Percentiles rank a stretch among this genome's conserved stretches.
Evolutionary conservation across 441 rosid genomes (phyloP).

Genomic region (Gossypium trilobum): DNA sequence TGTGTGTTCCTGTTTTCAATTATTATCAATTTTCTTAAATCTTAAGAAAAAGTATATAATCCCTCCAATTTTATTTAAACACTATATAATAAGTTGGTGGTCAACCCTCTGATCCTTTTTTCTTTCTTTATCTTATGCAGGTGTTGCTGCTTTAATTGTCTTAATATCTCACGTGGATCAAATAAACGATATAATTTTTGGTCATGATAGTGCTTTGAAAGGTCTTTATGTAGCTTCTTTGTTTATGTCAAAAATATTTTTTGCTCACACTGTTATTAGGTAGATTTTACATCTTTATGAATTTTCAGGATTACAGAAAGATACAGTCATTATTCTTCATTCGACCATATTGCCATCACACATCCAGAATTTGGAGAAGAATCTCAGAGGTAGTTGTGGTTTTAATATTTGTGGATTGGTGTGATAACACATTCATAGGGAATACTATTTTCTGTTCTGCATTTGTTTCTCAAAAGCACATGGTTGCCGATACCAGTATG

Average conservation of each 20-base stretch:
- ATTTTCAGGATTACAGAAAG: slow-evolving; percentile 51
- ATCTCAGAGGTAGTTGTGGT: slow-evolving; percentile 40
- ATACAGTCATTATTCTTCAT: slow-evolving; percentile 47
- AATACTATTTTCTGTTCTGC: not conserved
- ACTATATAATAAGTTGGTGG: not conserved
- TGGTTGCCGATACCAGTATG: not conserved
- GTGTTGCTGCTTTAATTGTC: slow-evolving; percentile 57
- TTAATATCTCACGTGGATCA: slow-evolving; percentile 57
- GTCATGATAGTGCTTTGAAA: slow-evolving; percentile 50
- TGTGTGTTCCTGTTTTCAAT: not conserved
- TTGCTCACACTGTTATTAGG: slow-evolving; percentile 11
- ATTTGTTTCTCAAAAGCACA: not conserved
- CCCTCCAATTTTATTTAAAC: not conserved
- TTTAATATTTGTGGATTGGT: not conserved
- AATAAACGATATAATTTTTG: slow-evolving; percentile 43
- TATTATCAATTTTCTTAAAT: not conserved
- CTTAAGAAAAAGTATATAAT: not conserved
- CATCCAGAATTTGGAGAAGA: slow-evolving; percentile 53
- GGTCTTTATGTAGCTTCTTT: slow-evolving; percentile 31
- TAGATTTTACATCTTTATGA: slow-evolving; percentile 12
- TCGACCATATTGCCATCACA: slow-evolving; percentile 41
- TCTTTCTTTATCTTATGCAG: slow-evolving; percentile 34
- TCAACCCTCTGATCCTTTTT: slow-evolving; percentile 2
- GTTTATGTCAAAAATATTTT: not conserved
- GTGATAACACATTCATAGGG: not conserved